Base-by-base conservation (phyloP, 257 asterid species). In the Solanum okadae region DNA sequence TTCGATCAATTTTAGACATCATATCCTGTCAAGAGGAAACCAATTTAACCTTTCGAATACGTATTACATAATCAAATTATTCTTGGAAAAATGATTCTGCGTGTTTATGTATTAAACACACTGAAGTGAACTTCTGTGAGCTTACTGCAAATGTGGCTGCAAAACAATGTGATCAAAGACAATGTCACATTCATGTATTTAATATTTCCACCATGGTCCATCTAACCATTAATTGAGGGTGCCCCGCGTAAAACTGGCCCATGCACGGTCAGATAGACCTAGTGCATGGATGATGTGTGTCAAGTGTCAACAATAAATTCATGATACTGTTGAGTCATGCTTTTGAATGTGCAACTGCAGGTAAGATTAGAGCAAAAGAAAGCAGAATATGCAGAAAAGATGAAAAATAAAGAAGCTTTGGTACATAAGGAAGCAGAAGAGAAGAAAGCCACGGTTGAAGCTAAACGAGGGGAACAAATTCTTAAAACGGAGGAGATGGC, bases 351-450 rank as follows among this genome's bases (percentile, higher is more conserved):
- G 22, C 67, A 63, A 71, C n/a, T 81, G 89, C 92, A 95, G 99
- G 98, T 94, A 89, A 87, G 91, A 85, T 46, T 94, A 86, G 94
- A 93, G 92, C 93, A 90, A 90, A 93, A 96, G 93, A 96, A 93
- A 89, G 99, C 95, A 86, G 94, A 89, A 83, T 93, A 94, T 61
- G 97, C 91, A 18, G 98, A 95, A 86, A 93, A 89, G 79, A 90
- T 94, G 90, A 93, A 84, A 35, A 95, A 96, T 95, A 94, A 93
- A 90, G 93, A 93, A 44, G 96, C 97, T 63, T 46, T 87, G n/a
- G 68, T 96, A 73, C 98, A 95, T 91, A 94, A 94, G 90, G 91
- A 90, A 76, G 98, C 99, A 4, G 98, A 96, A 75, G 98, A 96
- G 92, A 93, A 94, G 90, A 93, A 93, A 68, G 98, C 98, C 61